phyloP scores from a whole-genome alignment of 495 filamentous ascomycete genomes.

The Wilcoxina mikolae region DNA sequence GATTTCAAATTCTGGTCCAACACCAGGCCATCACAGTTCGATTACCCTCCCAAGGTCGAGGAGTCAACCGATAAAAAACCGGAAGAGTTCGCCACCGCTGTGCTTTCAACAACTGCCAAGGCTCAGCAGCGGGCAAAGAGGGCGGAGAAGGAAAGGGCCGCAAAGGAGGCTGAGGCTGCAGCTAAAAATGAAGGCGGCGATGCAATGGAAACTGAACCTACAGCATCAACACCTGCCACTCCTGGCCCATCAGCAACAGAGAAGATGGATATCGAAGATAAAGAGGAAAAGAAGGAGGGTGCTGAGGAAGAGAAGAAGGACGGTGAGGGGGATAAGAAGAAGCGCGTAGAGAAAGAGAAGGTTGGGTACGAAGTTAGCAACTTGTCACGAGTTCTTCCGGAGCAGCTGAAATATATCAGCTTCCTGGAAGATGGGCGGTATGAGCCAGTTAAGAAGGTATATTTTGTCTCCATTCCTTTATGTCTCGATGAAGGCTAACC shows the following conservation, averaged over 20 bases:
- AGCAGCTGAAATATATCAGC: slow-evolving; percentile 86
- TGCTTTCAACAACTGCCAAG: slow-evolving; percentile 91
- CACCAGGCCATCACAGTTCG: slow-evolving; percentile 86
- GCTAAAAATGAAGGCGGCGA: slow-evolving; percentile 46
- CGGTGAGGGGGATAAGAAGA: slow-evolving; percentile 49
- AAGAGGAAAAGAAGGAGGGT: slow-evolving; percentile 43
- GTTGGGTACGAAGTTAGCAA: slow-evolving; percentile 91
- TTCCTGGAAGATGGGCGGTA: slow-evolving; percentile 72
- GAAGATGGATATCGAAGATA: slow-evolving; percentile 81
- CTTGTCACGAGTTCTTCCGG: slow-evolving; percentile 86
- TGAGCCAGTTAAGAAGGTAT: slow-evolving; percentile 87
- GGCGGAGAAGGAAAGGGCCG: slow-evolving; percentile 45
- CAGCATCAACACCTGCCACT: slow-evolving; percentile 62
- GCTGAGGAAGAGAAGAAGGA: slow-evolving; percentile 47
- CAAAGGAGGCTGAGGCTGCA: slow-evolving; percentile 50
- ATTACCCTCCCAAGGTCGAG: slow-evolving; percentile 93
- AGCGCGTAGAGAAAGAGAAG: slow-evolving; percentile 91
- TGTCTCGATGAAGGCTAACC: background rate
- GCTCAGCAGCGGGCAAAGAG: slow-evolving; percentile 77
- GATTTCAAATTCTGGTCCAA: slow-evolving; percentile 92
- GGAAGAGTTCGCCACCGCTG: slow-evolving; percentile 86
- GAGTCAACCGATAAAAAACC: slow-evolving; percentile 85
- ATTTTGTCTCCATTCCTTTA: slow-evolving; percentile 23
- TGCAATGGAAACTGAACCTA: slow-evolving; percentile 75
- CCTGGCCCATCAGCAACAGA: slow-evolving; percentile 40